Conservation (phyloP, 345 rosid species). For the Citrus sp. region DNA sequence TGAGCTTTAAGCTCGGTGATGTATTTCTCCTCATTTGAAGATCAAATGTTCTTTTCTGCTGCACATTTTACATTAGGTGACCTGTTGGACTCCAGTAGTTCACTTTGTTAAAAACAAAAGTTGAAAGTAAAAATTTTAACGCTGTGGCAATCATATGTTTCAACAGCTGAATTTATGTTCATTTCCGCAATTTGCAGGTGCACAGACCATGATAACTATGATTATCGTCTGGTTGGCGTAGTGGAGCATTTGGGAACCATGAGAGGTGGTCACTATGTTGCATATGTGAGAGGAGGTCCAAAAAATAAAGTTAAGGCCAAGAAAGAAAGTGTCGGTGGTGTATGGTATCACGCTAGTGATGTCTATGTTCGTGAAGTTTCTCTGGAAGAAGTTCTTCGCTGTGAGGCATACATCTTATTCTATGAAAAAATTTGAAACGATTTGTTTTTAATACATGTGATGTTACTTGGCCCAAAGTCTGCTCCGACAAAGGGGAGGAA, state of each 20-base stretch:
- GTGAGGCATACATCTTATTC: slow-evolving; percentile 92
- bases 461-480: slow-evolving; percentile 18
- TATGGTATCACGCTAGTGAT: slow-evolving; percentile 78
- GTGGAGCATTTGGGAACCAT: slow-evolving; percentile 93
- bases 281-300: slow-evolving; percentile 62
- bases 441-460: slow-evolving; percentile 5
- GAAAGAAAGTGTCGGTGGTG: slow-evolving; percentile 26
- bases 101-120: background rate
- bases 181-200: slow-evolving; percentile 35
- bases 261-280: slow-evolving; percentile 95
- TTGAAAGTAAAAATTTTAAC: background rate
- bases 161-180: background rate
- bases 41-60: background rate
- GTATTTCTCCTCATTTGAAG: background rate
- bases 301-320: slow-evolving; percentile 30
- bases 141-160: background rate
- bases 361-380: slow-evolving; percentile 64
- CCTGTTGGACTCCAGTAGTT: background rate
- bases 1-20: background rate
- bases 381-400: slow-evolving; percentile 67
- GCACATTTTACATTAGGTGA: background rate
- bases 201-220: slow-evolving; percentile 25
- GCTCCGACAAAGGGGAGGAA: slow-evolving; percentile 7
- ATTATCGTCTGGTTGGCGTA: slow-evolving; percentile 66
- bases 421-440: slow-evolving; percentile 51